These are phyloP conservation scores for Melampsora abietis-canadensis DNA, from an alignment of 1,284 basidiomycete genomes.

Conservation along the genomic window DNA sequence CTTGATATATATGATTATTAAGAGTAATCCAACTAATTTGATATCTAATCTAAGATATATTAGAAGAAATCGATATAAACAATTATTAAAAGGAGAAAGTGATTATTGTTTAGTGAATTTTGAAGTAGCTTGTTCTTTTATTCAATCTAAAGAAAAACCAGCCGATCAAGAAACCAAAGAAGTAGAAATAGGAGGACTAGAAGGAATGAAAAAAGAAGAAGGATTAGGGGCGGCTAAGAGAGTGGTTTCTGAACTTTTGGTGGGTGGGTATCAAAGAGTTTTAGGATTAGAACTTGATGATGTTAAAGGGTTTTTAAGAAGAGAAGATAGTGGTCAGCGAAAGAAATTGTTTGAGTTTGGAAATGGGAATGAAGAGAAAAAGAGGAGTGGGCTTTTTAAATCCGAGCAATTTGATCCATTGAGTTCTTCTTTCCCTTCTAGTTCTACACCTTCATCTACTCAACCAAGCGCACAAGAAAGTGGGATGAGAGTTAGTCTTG, in stretches of 20 bases:
- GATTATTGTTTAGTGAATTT: slow-evolving; percentile 88
- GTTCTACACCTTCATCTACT: not conserved
- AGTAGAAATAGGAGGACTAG: not conserved
- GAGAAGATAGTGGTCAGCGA: not conserved
- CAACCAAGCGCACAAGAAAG: not conserved
- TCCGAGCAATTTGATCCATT: not conserved
- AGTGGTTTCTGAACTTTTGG: not conserved
- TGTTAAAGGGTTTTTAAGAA: slow-evolving; percentile 5
- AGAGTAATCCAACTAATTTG: slow-evolving; percentile 76
- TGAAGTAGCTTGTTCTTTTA: slow-evolving; percentile 86
- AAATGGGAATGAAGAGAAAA: not conserved
- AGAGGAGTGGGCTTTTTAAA: slow-evolving; percentile 20
- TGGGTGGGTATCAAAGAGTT: slow-evolving; percentile 30
- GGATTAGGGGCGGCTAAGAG: not conserved
- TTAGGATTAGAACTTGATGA: slow-evolving; percentile 17
- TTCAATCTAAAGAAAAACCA: slow-evolving; percentile 73
- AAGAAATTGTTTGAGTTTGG: slow-evolving; percentile 34
- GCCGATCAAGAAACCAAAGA: not conserved
- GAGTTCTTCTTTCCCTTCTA: not conserved
- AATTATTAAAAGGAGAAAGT: slow-evolving; percentile 73
- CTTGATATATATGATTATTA: slow-evolving; percentile 85
- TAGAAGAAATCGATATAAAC: slow-evolving; percentile 73
- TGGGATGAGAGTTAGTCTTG: slow-evolving; percentile 2
- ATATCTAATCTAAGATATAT: slow-evolving; percentile 81
- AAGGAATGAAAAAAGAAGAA: not conserved